Base-by-base conservation (phyloP, 177 flowering plant genomes). In the Telopea speciosissima region DNA sequence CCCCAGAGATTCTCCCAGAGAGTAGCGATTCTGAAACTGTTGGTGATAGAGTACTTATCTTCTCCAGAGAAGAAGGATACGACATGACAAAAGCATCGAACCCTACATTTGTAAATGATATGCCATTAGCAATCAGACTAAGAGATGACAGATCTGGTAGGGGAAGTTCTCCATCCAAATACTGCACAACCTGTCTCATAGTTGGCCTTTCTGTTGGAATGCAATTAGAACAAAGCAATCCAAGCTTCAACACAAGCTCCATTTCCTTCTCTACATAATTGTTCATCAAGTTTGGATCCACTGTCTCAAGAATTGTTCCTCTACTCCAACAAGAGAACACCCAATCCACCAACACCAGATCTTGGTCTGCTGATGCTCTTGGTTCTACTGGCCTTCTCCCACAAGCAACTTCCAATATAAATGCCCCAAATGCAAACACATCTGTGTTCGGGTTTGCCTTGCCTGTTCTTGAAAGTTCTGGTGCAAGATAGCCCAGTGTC, bases 401-500 rank as follows among this genome's bases (percentile, higher is more conserved):
- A 26, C 77, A 79, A 24, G 73, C 84, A 4, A 81, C 82, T 63
- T 79, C 80, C 5, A 81, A 76, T 70, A 79, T 17, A 23, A 82
- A 62, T 6, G 81, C 82, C 13, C 84, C 84, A 24, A 73, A 82
- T 0, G 81, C 75, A 25, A 65, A 81, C 33, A 81, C 81, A 52
- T 81, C 83, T 0, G 78, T 58, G 54, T 63, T 42, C 8, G 78
- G 71, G 0, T 81, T 81, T 2, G 83, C 74, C 71, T 67, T 78
- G 7, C 81, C 75, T 1, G 66, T 78, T 36, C 68, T 73, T 1
- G 78, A 54, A 4, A 73, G 70, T 72, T 82, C 85, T 2, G 81
- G 85, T 17, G 85, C 85, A n/a, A 82, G 56, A 62, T 82, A 82
- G 19, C 84, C 84, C 42, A 77, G 8, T 0, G 84, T 82, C 13